These are phyloP conservation scores for Umbelopsis sp. DNA, from an alignment of 192 early-diverging fungal species.

Conservation along the genomic window DNA sequence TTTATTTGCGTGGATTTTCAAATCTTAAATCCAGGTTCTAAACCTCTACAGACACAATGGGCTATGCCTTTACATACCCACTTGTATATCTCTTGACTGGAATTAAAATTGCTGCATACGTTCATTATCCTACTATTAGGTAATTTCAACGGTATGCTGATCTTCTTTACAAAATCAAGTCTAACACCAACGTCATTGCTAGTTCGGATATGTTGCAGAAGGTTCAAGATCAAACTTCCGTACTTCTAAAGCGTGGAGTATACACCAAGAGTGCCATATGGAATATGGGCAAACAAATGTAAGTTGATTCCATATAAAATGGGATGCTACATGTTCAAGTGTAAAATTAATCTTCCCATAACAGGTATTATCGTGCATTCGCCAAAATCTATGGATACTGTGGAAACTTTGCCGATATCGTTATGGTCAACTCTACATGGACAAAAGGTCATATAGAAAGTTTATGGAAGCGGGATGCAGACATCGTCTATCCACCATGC, in stretches of 20 bases:
- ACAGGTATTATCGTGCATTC: slow-evolving; percentile 83
- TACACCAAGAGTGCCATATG: slow-evolving; percentile 61
- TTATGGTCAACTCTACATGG: slow-evolving; percentile 98
- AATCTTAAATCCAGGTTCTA: background rate
- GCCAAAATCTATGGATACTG: slow-evolving; percentile 73
- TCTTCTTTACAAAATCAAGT: background rate
- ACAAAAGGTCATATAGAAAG: slow-evolving; percentile 87
- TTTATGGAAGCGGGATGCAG: slow-evolving; percentile 75
- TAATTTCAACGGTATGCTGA: slow-evolving; percentile 26
- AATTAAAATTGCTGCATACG: slow-evolving; percentile 76
- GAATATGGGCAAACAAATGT: slow-evolving; percentile 63
- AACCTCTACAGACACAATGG: slow-evolving; percentile 78
- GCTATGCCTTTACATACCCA: slow-evolving; percentile 94
- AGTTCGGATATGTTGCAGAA: slow-evolving; percentile 87
- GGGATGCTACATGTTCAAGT: too few species aligned
- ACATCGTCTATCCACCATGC: slow-evolving; percentile 93
- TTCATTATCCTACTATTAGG: slow-evolving; percentile 95
- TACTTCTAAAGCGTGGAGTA: slow-evolving; percentile 60
- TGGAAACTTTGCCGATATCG: slow-evolving; percentile 77
- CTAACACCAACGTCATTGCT: background rate
- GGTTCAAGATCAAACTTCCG: slow-evolving; percentile 59
- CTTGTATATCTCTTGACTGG: slow-evolving; percentile 62
- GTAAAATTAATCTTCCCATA: background rate
- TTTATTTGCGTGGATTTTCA: background rate
- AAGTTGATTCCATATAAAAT: too few species aligned